A percentile compares a stretch with the other conserved stretches of the same genome.
Evolutionary conservation across 805 yeast genomes (phyloP).

Genomic region (Maudiozyma serrabonitensis): DNA sequence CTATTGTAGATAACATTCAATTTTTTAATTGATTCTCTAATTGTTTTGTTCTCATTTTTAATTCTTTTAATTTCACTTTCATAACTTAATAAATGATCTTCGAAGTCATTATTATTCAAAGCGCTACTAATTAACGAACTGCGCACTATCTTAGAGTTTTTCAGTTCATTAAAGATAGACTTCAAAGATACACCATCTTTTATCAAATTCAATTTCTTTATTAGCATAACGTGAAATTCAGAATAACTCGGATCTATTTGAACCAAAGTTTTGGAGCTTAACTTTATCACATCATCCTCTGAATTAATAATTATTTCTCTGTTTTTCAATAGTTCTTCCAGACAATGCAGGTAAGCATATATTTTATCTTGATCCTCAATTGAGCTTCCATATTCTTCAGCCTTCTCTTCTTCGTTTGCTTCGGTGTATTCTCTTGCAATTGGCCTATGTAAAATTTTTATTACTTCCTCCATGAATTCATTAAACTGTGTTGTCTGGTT

Average conservation of each 20-base stretch:
- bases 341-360: constrained; percentile 44
- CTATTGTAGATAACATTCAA: constrained; percentile 64
- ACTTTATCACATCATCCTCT: constrained; percentile 19
- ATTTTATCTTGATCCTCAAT: constrained; percentile 68
- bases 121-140: background rate
- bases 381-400: constrained; percentile 71
- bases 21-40: constrained; percentile 37
- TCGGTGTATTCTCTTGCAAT: constrained; percentile 16
- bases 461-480: constrained; percentile 8
- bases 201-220: constrained; percentile 16
- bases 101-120: constrained; percentile 10
- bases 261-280: constrained; percentile 10
- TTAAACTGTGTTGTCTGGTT: constrained; percentile 22
- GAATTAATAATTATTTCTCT: constrained; percentile 26
- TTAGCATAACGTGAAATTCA: constrained; percentile 25
- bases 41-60: constrained; percentile 17
- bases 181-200: constrained; percentile 23
- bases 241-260: constrained; percentile 18
- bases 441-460: constrained; percentile 15
- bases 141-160: constrained; percentile 20
- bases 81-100: constrained; percentile 19
- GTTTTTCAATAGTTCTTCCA: constrained; percentile 40
- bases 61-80: constrained; percentile 13
- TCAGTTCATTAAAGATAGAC: constrained; percentile 26
- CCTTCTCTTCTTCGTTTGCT: constrained; percentile 38